Base-by-base conservation (phyloP, 805 yeast genomes). In the Barnettozyma populi region DNA sequence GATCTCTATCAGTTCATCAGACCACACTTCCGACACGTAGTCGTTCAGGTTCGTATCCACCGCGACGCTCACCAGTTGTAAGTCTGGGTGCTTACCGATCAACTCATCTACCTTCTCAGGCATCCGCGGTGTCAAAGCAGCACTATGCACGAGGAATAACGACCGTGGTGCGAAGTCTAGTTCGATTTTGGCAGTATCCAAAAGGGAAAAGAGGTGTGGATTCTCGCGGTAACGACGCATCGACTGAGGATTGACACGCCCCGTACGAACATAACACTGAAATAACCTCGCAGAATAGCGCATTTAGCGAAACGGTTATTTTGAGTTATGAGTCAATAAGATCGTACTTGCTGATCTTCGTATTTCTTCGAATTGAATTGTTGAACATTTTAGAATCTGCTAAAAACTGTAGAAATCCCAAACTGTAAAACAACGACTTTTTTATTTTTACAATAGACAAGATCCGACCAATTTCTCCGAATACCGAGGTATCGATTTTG, bases 1-100 rank as follows among this genome's bases (percentile, higher is more conserved):
- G 24, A 44, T 27, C 19, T 44, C 21, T 32, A 44, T 36, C 20
- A 24, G 7, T 7, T 36, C 46, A 44, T 44, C 41, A 5, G 46
- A 25, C 46, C 46, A 44, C 8, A 44, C 27, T 21, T 36, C 46
- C 23, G 41, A 19, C 1, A 44, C 35, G 8, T n/a, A 27, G 40
- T 20, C 31, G 7, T 37, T 42, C 18, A 36, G 39, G 25, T 44
- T 44, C 13, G 46, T 36, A 27, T 44, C 46, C 21, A 29, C 18
- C 16, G 46, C 39, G 19, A 36, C 41, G 18, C 29, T 37, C 5
- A 44, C 40, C 7, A 44, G 6, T 25, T 44, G 31, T 4, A 44
- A 10, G 9, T 14, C 16, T 2, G 18, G 25, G 18, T 31, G 18
- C 10, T 13, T n/a, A 7, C 11, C 37, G 11, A 35, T 10, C 24